Conservation (phyloP, 345 rosid genomes). For the Salix viminalis region DNA sequence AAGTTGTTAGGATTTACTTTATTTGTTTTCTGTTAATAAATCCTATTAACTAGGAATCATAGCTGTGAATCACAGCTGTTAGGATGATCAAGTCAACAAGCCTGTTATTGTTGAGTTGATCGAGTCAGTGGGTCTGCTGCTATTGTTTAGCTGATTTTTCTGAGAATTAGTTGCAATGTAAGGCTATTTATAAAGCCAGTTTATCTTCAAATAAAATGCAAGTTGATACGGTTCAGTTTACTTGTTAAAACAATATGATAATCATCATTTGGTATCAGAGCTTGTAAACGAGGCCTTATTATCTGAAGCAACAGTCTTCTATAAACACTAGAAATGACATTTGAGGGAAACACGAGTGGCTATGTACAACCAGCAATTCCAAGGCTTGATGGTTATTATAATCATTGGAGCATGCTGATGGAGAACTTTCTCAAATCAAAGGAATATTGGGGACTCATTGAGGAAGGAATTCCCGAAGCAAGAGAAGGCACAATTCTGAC, state of each 20-base stretch:
- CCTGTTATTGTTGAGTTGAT: neutral
- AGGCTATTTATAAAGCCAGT: neutral
- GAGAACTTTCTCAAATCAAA: slow-evolving; percentile 4
- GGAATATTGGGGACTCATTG: neutral
- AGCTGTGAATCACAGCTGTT: neutral
- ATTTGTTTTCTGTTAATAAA: too few relatives aligned
- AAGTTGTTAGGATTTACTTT: too few relatives aligned
- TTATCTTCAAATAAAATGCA: neutral
- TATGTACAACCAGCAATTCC: neutral
- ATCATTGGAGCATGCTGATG: slow-evolving; percentile 17
- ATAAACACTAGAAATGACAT: too few relatives aligned
- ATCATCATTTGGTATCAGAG: too few relatives aligned
- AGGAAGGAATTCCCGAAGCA: too few relatives aligned
- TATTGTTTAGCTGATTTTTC: neutral
- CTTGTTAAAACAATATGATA: neutral
- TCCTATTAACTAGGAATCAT: too few relatives aligned
- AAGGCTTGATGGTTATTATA: neutral
- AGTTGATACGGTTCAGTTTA: too few relatives aligned
- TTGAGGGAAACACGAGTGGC: too few relatives aligned
- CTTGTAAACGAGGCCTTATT: too few relatives aligned
- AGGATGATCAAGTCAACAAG: neutral
- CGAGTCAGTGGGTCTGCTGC: neutral
- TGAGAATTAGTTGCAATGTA: neutral
- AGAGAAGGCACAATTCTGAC: too few relatives aligned
- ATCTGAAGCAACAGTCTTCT: too few relatives aligned